Evolutionary conservation across 371 early-diverging fungal genomes (phyloP), one percentile per base, ranked within the genome.

Genomic region (Actinomucor elegans): DNA sequence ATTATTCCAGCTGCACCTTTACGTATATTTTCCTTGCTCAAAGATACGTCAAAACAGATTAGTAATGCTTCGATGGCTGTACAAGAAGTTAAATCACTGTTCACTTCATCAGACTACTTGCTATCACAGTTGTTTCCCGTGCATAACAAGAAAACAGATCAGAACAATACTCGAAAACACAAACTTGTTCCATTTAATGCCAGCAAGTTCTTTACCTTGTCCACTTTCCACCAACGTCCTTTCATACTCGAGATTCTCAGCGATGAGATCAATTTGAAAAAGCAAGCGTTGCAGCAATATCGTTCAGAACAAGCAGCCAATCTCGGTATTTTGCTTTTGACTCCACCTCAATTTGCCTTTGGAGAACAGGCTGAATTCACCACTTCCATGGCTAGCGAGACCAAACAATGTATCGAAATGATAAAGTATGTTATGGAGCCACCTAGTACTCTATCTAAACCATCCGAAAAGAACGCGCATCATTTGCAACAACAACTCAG

Each of bases 251-350:
- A 79, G 31, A 63, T 84, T 15, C 66, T 80, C 21, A 79, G 77
- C 26, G 77, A 81, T 36, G 91, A 90, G 66, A 75, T 90, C 34
- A 64, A 60, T 0, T 53, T 73, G n/a, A 87, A 86, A 53, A 78
- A 73, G 36, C 61, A 59, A 21, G 63, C 66, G 20, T 60, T 91
- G 21, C 75, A 69, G 11, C 45, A 59, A 11, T 71, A 82, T 17
- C 81, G 83, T 9, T 71, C 81, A 18, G 68, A 77, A 23, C 83
- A 88, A 36, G 88, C 90, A 0, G 80, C 75, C 15, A 79, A 75
- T 37, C 69, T 91, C 20, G 91, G 91, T 7, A 47, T 83, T 20
- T 58, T 82, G 8, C 57, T 81, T 15, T 56, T 70, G 29, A 59
- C 59, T 18, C 55, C 67, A 1, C 72, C 73, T 34, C 57, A 63